These are phyloP conservation scores for Hyaloscypha bicolor DNA, from an alignment of 495 filamentous ascomycete species.

Conservation along the genomic window DNA sequence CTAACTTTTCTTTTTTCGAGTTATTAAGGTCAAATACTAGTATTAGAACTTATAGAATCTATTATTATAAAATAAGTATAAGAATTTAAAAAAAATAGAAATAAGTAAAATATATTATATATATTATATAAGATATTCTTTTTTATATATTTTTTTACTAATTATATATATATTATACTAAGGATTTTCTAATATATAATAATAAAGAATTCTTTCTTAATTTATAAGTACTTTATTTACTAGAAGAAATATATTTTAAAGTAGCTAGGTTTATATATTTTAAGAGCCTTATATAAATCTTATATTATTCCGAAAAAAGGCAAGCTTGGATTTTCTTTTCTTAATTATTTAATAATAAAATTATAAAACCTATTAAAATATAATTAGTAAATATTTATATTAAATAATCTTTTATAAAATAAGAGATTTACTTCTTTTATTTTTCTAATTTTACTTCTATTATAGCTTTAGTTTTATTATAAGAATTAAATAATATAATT, in stretches of 20 bases:
- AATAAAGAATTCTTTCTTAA: neutral
- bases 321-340: neutral
- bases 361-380: neutral
- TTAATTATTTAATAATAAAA: neutral
- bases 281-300: neutral
- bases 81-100: neutral
- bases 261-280: neutral
- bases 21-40: neutral
- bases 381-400: neutral
- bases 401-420: neutral
- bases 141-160: slow-evolving; percentile 1
- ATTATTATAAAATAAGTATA: neutral
- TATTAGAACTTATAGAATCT: neutral
- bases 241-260: neutral
- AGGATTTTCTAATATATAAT: neutral
- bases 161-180: neutral
- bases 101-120: neutral
- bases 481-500: neutral
- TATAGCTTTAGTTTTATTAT: neutral
- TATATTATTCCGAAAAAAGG: neutral
- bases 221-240: neutral
- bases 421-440: slow-evolving; percentile 1
- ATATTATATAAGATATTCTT: neutral
- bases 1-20: neutral
- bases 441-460: slow-evolving; percentile 13